A percentile compares a stretch with the other conserved stretches of the same genome.
These are phyloP conservation scores for Solanum chilense DNA, from an alignment of 257 asterid genomes.

Conservation along the genomic window DNA sequence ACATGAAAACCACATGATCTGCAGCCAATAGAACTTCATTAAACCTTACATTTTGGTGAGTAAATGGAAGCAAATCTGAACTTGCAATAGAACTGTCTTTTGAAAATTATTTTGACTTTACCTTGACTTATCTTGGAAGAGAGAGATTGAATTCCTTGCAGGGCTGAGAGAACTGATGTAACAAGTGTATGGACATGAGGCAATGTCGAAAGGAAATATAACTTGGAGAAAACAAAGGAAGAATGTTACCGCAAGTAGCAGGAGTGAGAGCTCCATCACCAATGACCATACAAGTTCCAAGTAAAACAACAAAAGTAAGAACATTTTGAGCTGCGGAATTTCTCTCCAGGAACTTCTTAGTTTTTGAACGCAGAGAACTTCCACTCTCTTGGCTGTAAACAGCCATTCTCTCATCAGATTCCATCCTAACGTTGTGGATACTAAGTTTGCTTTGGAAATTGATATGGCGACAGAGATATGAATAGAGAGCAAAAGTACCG, in stretches of 20 bases:
- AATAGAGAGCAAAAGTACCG: constrained; percentile 73
- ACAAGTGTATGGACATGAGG: neutral
- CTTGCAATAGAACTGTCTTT: neutral
- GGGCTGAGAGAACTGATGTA: constrained; percentile 60
- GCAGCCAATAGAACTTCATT: neutral
- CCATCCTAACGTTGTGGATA: constrained; percentile 22
- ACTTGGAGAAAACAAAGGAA: neutral
- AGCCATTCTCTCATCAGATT: constrained; percentile 17
- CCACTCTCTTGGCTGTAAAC: constrained; percentile 1
- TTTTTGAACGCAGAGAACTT: constrained; percentile 26
- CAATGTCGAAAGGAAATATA: neutral
- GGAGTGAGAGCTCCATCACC: constrained; percentile 86
- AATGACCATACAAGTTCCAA: constrained; percentile 79
- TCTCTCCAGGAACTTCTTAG: constrained; percentile 35
- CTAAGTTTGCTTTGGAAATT: constrained; percentile 34
- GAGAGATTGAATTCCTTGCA: constrained; percentile 63
- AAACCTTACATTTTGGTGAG: neutral
- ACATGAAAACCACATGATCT: constrained; percentile 58
- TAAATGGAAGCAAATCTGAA: neutral
- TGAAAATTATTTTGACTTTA: neutral
- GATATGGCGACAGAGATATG: constrained; percentile 38
- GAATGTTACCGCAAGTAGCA: constrained; percentile 49
- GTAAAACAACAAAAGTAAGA: constrained; percentile 38
- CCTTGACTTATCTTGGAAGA: constrained; percentile 63
- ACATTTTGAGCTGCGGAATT: constrained; percentile 29